Conservation (phyloP, 2,329 filamentous ascomycete genomes). For the Colletotrichum nymphaeae region DNA sequence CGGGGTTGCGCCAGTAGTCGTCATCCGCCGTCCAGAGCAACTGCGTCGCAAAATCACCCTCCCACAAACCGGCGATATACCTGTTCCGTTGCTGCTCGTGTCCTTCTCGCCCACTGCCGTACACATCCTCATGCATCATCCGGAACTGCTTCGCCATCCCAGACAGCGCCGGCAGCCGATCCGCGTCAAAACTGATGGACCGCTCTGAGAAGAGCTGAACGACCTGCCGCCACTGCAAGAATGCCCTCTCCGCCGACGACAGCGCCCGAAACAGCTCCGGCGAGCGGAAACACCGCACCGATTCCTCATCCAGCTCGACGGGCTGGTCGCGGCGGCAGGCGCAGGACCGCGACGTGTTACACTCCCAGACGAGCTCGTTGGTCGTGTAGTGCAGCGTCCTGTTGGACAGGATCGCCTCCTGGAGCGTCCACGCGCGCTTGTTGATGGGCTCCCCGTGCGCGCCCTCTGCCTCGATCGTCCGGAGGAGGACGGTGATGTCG, state of each 20-base stretch:
- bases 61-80: background rate
- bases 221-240: background rate
- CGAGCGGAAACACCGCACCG: background rate
- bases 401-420: slow-evolving; percentile 38
- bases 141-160: background rate
- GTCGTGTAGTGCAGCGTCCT: slow-evolving; percentile 35
- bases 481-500: background rate
- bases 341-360: background rate
- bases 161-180: background rate
- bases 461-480: background rate
- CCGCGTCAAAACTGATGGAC: background rate
- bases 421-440: slow-evolving; percentile 37
- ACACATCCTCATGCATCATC: background rate
- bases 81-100: background rate
- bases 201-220: background rate
- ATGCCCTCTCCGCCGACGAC: background rate
- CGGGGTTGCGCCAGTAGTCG: background rate
- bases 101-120: background rate
- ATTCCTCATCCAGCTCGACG: background rate
- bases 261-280: background rate
- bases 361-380: slow-evolving; percentile 37
- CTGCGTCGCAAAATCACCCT: background rate
- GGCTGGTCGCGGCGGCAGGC: background rate
- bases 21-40: background rate
- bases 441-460: background rate